A percentile compares a stretch with the other conserved stretches of the same genome.
Conservation (phyloP, 2,329 filamentous ascomycete species). For the Colletotrichum theobromicola region DNA sequence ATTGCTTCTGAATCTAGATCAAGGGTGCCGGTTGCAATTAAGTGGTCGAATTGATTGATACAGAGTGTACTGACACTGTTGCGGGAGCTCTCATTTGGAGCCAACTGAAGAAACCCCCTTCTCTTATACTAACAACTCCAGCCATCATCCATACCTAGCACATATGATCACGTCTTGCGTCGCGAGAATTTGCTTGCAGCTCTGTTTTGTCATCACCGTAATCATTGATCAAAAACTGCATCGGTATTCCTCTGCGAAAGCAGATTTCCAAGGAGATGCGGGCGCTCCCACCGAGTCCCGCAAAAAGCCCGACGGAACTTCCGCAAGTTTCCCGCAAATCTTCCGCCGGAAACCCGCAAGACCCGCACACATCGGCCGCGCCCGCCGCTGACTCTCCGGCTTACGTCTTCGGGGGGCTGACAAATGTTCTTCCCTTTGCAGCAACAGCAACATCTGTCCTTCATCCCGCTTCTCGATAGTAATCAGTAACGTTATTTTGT, state of each 20-base stretch:
- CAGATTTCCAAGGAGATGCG: not conserved
- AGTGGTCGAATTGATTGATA: not conserved
- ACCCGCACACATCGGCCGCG: not conserved
- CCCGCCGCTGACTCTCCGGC: not conserved
- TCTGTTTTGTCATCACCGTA: not conserved
- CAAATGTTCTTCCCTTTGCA: not conserved
- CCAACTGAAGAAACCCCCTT: not conserved
- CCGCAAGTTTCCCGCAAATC: not conserved
- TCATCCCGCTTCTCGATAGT: not conserved
- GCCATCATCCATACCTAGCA: not conserved
- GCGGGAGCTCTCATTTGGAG: accelerated
- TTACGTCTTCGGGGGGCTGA: not conserved
- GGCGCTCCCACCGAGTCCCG: not conserved
- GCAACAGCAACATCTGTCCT: not conserved
- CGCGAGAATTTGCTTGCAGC: not conserved
- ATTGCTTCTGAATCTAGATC: not conserved
- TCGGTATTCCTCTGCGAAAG: accelerated
- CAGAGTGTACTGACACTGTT: not conserved
- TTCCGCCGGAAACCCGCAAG: conserved; percentile 23
- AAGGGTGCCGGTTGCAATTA: accelerated
- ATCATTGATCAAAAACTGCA: accelerated
- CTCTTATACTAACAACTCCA: not conserved
- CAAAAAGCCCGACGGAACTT: not conserved
- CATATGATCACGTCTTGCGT: not conserved
- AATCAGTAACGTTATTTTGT: not conserved